A percentile compares a stretch with the other conserved stretches of the same genome.
Conservation (phyloP, 2,329 filamentous ascomycete species). For the Sporothrix protearum region DNA sequence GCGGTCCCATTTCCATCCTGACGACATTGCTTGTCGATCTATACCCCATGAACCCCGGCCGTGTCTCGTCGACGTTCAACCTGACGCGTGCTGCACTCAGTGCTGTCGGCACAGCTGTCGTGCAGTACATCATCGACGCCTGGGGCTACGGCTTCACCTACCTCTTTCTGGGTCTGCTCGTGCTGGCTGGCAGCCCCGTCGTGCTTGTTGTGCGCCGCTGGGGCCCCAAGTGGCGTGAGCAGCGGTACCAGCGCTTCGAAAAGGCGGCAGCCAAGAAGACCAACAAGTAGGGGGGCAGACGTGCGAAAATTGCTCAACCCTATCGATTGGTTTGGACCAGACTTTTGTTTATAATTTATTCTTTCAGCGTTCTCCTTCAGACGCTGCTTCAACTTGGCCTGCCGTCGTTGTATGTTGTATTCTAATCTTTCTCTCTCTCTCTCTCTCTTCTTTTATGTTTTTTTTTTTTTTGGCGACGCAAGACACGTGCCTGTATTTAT, state of each 20-base stretch:
- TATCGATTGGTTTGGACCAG: not conserved
- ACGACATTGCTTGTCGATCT: conserved; percentile 44
- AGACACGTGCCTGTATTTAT: not conserved
- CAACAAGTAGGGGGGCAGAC: not conserved
- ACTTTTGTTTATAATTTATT: not conserved
- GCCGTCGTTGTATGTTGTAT: not conserved
- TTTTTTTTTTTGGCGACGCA: not conserved
- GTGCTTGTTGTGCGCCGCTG: conserved; percentile 34
- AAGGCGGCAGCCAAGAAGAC: conserved; percentile 12
- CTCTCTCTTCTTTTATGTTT: not conserved
- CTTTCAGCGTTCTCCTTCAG: not conserved
- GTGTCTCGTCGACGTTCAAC: conserved; percentile 44
- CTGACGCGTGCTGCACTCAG: conserved; percentile 41
- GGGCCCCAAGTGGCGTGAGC: conserved; percentile 37
- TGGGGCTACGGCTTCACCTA: conserved; percentile 42
- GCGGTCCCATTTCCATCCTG: conserved; percentile 42
- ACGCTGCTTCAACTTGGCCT: not conserved
- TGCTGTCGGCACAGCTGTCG: conserved; percentile 40
- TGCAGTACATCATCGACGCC: conserved; percentile 42
- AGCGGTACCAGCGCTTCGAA: conserved; percentile 32
- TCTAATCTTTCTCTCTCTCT: not conserved
- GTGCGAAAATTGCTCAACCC: not conserved
- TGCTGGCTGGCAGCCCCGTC: conserved; percentile 32
- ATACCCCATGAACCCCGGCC: conserved; percentile 41
- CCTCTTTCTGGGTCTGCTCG: conserved; percentile 36